These are phyloP conservation scores for Phragmites australis DNA, from an alignment of 176 grass and related monocot species.

Conservation along the genomic window DNA sequence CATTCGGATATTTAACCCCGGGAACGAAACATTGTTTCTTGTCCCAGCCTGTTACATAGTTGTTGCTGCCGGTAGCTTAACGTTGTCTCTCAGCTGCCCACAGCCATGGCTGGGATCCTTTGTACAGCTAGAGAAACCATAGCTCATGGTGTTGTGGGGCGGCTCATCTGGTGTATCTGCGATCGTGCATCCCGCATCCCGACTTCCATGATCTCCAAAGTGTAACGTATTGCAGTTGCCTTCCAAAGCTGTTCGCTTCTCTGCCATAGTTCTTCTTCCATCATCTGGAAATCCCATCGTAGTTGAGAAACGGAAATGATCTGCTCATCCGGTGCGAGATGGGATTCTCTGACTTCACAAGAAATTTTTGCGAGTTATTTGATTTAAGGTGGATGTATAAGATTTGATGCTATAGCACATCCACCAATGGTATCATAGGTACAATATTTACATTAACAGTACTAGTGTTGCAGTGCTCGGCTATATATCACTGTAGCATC, in stretches of 20 bases:
- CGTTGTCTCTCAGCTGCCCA: neutral
- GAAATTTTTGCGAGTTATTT: no score
- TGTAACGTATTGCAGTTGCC: constrained; percentile 28
- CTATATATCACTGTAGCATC: no score
- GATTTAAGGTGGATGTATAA: no score
- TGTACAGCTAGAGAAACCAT: constrained; percentile 44
- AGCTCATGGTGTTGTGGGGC: neutral
- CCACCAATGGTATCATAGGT: no score
- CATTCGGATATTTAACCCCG: neutral
- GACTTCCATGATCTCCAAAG: neutral
- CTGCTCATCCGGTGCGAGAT: neutral
- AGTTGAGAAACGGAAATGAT: neutral
- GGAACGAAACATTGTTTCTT: neutral
- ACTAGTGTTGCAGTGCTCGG: no score
- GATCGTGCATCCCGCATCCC: neutral
- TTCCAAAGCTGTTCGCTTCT: constrained; percentile 27
- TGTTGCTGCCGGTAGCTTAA: constrained; percentile 3
- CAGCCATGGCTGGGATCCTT: constrained; percentile 4
- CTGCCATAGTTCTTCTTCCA: neutral
- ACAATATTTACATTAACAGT: no score
- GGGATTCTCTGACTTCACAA: no score
- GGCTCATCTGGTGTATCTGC: constrained; percentile 20
- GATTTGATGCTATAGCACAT: no score
- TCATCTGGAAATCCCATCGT: neutral
- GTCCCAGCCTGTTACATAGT: constrained; percentile 1